A percentile compares a stretch with the other conserved stretches of the same genome.
These are phyloP conservation scores for Garcia nutans DNA, from an alignment of 345 rosid species.

Conservation along the genomic window DNA sequence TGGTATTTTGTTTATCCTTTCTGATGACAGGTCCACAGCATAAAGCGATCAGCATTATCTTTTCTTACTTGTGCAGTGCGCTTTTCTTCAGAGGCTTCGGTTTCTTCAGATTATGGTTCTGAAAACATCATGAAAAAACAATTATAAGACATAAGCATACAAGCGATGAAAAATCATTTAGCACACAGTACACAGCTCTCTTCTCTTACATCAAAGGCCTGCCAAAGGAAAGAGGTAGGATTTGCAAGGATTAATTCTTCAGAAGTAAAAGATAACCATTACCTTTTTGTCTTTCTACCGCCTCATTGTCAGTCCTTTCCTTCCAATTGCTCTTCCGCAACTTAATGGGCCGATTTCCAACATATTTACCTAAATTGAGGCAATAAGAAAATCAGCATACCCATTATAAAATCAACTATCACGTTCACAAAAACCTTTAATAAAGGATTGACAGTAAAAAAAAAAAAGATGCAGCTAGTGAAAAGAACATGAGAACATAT, in stretches of 20 bases:
- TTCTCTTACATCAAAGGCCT: background rate
- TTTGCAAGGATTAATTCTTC: background rate
- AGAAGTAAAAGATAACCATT: background rate
- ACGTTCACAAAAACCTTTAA: background rate
- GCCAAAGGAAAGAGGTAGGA: background rate
- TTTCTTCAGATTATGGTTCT: constrained; percentile 71
- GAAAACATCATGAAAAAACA: constrained; percentile 24
- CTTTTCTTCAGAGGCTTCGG: constrained; percentile 69
- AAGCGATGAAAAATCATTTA: background rate
- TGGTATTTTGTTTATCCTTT: background rate
- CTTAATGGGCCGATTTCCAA: constrained; percentile 93
- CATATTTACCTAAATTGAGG: constrained; percentile 74
- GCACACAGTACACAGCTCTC: background rate
- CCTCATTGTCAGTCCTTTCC: constrained; percentile 79
- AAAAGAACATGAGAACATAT: background rate
- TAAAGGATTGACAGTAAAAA: background rate
- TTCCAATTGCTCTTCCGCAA: constrained; percentile 96
- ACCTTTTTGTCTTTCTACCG: constrained; percentile 77
- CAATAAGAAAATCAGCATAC: background rate
- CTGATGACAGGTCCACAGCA: background rate
- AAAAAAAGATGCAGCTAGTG: background rate
- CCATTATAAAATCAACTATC: background rate
- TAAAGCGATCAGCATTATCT: too few relatives aligned
- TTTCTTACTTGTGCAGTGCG: constrained; percentile 74
- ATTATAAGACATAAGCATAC: background rate